Evolutionary conservation across 495 filamentous ascomycete species (phyloP).

Genomic region (Opeltia flavorubescens): DNA sequence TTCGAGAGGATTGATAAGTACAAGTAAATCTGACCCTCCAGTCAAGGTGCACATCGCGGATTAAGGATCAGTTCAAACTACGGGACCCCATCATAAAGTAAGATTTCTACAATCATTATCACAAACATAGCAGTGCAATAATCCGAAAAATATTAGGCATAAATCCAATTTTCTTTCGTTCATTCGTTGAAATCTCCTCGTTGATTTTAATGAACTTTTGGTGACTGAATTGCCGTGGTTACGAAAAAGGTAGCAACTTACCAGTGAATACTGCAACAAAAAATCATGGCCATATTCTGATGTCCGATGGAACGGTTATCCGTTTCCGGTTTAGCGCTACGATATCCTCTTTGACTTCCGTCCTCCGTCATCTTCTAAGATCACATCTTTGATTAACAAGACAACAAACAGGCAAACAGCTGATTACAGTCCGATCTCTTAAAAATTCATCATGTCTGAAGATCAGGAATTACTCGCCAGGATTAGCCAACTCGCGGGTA

Average conservation of each 20-base stretch:
- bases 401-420: background rate
- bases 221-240: no score
- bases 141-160: no score
- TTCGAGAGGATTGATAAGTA: background rate
- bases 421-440: background rate
- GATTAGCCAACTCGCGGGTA: constrained; percentile 66
- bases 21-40: background rate
- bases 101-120: background rate
- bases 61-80: background rate
- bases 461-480: constrained; percentile 60
- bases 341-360: background rate
- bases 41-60: background rate
- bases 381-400: background rate
- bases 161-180: no score
- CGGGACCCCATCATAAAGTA: background rate
- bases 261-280: no score
- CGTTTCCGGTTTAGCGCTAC: background rate
- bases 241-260: no score
- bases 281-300: no score
- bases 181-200: no score
- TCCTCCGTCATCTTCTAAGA: background rate
- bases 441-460: constrained; percentile 43
- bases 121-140: no score
- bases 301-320: background rate
- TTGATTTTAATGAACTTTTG: no score